These are phyloP conservation scores for Santalum album DNA, from an alignment of 164 flowering plant genomes.

Conservation along the genomic window DNA sequence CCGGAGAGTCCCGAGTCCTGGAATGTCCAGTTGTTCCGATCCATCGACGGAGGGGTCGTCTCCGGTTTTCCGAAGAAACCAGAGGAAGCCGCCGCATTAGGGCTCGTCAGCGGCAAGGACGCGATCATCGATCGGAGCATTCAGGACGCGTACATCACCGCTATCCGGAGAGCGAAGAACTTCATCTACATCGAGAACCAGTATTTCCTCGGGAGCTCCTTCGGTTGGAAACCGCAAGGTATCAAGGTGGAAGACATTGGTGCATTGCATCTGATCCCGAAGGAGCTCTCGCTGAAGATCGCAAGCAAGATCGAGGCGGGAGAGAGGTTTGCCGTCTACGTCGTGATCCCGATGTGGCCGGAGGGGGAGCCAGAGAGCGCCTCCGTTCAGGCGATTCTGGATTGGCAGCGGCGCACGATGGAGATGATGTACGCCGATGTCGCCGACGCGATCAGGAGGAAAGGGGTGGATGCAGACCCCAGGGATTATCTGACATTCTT, in stretches of 20 bases:
- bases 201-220: background rate
- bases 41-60: background rate
- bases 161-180: background rate
- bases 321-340: background rate
- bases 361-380: background rate
- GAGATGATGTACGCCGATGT: background rate
- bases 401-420: background rate
- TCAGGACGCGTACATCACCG: background rate
- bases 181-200: background rate
- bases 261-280: background rate
- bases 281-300: background rate
- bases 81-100: background rate
- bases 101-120: slow-evolving; percentile 1
- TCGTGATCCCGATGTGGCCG: background rate
- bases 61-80: background rate
- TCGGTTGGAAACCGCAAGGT: background rate
- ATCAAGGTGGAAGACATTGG: background rate
- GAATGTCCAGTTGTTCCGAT: background rate
- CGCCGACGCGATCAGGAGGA: background rate
- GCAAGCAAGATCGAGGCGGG: background rate
- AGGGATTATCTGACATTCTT: background rate
- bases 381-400: background rate
- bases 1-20: background rate
- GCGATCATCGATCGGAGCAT: background rate
- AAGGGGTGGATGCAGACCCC: background rate